Evolutionary conservation across 306 rosid species (phyloP).

Genomic region (Vicia villosa): DNA sequence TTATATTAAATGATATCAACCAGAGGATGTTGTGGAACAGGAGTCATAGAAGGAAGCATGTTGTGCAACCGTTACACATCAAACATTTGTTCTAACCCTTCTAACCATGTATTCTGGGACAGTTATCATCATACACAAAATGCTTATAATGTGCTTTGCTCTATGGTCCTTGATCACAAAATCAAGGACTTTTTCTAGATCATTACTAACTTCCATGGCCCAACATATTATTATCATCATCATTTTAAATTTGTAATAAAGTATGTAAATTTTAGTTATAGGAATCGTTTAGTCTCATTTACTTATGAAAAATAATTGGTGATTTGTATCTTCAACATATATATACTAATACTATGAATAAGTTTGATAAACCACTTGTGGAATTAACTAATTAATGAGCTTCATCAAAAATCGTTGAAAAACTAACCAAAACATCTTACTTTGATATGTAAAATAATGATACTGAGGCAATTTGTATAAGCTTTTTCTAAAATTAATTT

Average conservation of each 20-base stretch:
- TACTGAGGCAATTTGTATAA: no score
- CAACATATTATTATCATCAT: no score
- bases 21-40: conserved; percentile 95
- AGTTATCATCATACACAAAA: conserved; percentile 62
- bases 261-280: background rate
- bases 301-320: background rate
- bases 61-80: conserved; percentile 47
- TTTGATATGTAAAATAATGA: no score
- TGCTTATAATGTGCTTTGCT: conserved; percentile 40
- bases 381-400: no score
- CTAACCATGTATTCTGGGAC: conserved; percentile 69
- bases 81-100: conserved; percentile 43
- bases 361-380: no score
- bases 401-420: no score
- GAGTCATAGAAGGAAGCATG: conserved; percentile 57
- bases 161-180: conserved; percentile 37
- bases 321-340: background rate
- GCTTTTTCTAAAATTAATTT: no score
- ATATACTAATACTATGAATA: no score
- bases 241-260: background rate
- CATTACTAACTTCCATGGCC: background rate
- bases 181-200: conserved; percentile 52
- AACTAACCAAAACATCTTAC: no score
- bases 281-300: background rate
- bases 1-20: no score